Conservation (phyloP, 805 yeast genomes). For the Candida yuanshanica region DNA sequence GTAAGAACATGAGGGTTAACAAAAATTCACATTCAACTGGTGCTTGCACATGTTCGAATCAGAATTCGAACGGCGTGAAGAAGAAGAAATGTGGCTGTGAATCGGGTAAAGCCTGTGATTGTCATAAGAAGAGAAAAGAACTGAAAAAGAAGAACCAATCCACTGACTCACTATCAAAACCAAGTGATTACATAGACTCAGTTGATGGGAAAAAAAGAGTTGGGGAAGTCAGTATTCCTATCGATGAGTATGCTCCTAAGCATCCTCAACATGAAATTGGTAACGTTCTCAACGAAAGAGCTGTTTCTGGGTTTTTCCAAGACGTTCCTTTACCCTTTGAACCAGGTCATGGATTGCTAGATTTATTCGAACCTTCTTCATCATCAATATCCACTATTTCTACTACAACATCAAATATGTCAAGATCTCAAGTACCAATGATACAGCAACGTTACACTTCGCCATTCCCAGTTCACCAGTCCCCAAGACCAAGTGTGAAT, state of each 20-base stretch:
- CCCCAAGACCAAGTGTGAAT: neutral
- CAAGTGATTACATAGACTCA: neutral
- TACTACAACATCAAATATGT: neutral
- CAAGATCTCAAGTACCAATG: neutral
- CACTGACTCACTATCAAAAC: neutral
- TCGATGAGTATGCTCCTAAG: conserved; percentile 32
- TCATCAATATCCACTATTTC: neutral
- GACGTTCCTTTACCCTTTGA: conserved; percentile 31
- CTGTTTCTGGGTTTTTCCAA: conserved; percentile 23
- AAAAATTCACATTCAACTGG: conserved; percentile 57
- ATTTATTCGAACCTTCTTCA: conserved; percentile 24
- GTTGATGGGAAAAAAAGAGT: conserved; percentile 16
- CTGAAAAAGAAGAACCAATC: neutral
- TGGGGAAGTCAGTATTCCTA: conserved; percentile 34
- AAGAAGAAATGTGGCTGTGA: conserved; percentile 25
- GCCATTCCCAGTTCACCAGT: neutral
- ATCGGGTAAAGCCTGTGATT: conserved; percentile 21
- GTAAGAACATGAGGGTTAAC: conserved; percentile 66
- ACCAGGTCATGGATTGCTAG: conserved; percentile 34
- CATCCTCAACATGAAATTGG: conserved; percentile 26
- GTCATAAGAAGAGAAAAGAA: conserved; percentile 20
- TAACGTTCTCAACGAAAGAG: conserved; percentile 18
- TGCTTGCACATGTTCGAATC: conserved; percentile 61
- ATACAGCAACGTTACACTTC: conserved; percentile 1
- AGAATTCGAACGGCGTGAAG: conserved; percentile 19